Conservation (phyloP, 345 rosid genomes). For the Stellera chamaejasme region DNA sequence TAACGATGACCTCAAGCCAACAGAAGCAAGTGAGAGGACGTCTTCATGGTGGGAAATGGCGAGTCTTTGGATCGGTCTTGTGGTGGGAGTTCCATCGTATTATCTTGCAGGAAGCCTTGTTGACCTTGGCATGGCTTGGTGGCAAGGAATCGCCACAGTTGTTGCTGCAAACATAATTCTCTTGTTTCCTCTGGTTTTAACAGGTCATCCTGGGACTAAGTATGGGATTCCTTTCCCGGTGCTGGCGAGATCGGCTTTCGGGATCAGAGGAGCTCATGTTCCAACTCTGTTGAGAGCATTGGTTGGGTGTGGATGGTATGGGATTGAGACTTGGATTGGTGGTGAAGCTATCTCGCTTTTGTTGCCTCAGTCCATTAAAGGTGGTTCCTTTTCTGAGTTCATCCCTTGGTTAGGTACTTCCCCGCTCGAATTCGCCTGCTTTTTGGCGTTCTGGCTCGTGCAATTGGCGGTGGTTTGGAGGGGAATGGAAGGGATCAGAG, state of each 20-base stretch:
- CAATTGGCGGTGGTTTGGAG: slow-evolving; percentile 63
- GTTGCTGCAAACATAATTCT: slow-evolving; percentile 70
- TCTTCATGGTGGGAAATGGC: slow-evolving; percentile 79
- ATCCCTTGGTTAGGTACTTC: slow-evolving; percentile 87
- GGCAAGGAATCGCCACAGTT: slow-evolving; percentile 94
- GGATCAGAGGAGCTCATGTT: slow-evolving; percentile 75
- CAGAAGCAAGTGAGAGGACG: slow-evolving; percentile 44
- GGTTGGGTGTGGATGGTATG: slow-evolving; percentile 98
- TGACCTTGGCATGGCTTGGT: slow-evolving; percentile 97
- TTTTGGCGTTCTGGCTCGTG: slow-evolving; percentile 69
- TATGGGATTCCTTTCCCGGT: slow-evolving; percentile 91
- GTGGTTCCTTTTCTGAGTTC: slow-evolving; percentile 30
- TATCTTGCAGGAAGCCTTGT: slow-evolving; percentile 89
- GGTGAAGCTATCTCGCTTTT: slow-evolving; percentile 90
- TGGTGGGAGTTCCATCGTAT: slow-evolving; percentile 87
- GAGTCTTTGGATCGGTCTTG: slow-evolving; percentile 93
- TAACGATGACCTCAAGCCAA: slow-evolving; percentile 85
- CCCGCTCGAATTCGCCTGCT: slow-evolving; percentile 77
- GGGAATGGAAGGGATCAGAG: slow-evolving; percentile 79
- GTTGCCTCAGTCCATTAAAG: slow-evolving; percentile 45
- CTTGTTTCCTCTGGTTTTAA: slow-evolving; percentile 59
- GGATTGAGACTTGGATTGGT: slow-evolving; percentile 97
- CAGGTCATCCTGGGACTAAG: slow-evolving; percentile 75
- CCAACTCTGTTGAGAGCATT: slow-evolving; percentile 81
- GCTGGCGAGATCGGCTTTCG: slow-evolving; percentile 75